phyloP scores from a whole-genome alignment of 352 stramenopile genomes.

The Pythium phragmitis region DNA sequence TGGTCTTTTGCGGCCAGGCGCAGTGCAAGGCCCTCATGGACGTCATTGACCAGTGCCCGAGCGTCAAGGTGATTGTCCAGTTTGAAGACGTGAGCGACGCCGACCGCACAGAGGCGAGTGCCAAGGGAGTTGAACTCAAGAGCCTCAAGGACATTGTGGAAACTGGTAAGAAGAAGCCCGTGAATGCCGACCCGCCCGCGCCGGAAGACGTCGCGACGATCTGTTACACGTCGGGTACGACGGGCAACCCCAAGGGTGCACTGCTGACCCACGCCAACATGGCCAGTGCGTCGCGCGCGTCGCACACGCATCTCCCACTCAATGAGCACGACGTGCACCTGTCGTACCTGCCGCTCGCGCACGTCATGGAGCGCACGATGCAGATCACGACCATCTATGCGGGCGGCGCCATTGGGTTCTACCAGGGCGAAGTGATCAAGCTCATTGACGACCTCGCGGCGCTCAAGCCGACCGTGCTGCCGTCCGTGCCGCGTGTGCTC shows the following conservation, averaged over 20 bases:
- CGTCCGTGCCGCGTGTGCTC: slow-evolving; percentile 90
- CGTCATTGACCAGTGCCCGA: slow-evolving; percentile 44
- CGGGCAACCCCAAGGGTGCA: slow-evolving; percentile 66
- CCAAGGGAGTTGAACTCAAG: slow-evolving; percentile 42
- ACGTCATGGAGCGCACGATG: slow-evolving; percentile 94
- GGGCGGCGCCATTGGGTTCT: slow-evolving; percentile 70
- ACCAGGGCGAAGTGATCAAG: slow-evolving; percentile 82
- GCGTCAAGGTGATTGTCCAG: slow-evolving; percentile 53
- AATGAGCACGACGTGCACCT: slow-evolving; percentile 27
- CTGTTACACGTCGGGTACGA: slow-evolving; percentile 83
- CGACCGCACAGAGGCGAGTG: slow-evolving; percentile 27
- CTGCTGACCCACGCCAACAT: slow-evolving; percentile 66
- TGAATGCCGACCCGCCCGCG: slow-evolving; percentile 43
- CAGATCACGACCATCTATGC: slow-evolving; percentile 81
- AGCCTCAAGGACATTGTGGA: slow-evolving; percentile 43
- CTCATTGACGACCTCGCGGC: slow-evolving; percentile 93
- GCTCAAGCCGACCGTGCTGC: slow-evolving; percentile 90
- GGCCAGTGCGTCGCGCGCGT: slow-evolving; percentile 34
- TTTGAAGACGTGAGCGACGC: slow-evolving; percentile 48
- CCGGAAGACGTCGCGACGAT: slow-evolving; percentile 91
- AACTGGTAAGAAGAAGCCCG: slow-evolving; percentile 39
- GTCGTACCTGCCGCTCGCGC: slow-evolving; percentile 94
- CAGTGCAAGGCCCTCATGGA: slow-evolving; percentile 57
- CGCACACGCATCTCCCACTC: slow-evolving; percentile 27
- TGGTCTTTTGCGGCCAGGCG: slow-evolving; percentile 61